Evolutionary conservation across 73 alveolate species (phyloP), one percentile per base, ranked within the genome.

Genomic region (Tetrahymena malaccensis): DNA sequence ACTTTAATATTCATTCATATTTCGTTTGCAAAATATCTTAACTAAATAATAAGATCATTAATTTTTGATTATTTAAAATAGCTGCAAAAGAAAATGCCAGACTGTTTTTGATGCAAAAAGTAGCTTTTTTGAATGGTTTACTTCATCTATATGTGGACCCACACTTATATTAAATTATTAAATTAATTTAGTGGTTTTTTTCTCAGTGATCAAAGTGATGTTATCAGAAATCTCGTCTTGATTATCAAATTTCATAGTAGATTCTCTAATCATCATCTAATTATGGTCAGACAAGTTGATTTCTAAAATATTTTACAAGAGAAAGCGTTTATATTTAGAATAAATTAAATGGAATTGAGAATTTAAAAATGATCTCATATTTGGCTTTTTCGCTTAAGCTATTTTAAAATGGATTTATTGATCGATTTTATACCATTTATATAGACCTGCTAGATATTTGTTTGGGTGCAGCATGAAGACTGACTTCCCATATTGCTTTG

Each of bases 401-500:
- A 57, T 16, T 70, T 70, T 19, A 33, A 70, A 70, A 70, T 70
- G 35, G 31, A 70, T 17, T 21, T 5, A 19, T 50, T 50, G 22
- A 50, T 50, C 4, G 27, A 50, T 50, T 15, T 50, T 50, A 50
- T 70, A 70, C 89, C 89, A 70, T 70, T 70, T 70, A 70, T 70
- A 70, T 70, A 70, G 25, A 70, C 89, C 89, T 70, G 89, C 89
- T 70, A 70, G 89, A 70, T 70, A 70, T 70, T 70, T 70, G 89
- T 70, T 70, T 70, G 89, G 89, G 89, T 70, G 89, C 89, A 70
- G 89, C 89, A 70, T 70, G 89, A 70, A 70, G 89, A 70, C 89
- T 70, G 89, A 25, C 37, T 31, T 43, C 89, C 89, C 89, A 70
- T 70, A 31, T 50, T 21, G 27, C 83, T 21, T 50, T 21, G 27